Evolutionary conservation across 768 basidiomycete species (phyloP).

Genomic region (Mycena chlorophos): DNA sequence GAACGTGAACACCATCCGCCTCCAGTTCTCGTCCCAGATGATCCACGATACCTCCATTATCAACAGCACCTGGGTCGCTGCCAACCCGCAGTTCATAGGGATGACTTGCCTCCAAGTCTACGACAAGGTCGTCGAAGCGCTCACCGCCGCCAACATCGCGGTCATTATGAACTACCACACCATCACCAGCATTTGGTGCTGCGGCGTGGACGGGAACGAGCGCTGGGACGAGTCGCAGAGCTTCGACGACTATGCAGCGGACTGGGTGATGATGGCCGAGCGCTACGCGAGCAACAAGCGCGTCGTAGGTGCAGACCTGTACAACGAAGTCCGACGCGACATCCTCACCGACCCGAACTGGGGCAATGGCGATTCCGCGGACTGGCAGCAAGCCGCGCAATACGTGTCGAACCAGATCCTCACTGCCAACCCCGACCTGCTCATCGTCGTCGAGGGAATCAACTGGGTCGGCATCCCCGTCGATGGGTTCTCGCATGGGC

Average conservation of each 20-base stretch:
- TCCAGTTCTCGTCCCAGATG: constrained; percentile 19
- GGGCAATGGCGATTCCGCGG: constrained; percentile 14
- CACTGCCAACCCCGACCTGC: constrained; percentile 15
- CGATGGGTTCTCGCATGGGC: constrained; percentile 18
- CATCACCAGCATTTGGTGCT: constrained; percentile 14
- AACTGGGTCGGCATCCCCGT: constrained; percentile 23
- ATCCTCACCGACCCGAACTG: constrained; percentile 15
- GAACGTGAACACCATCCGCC: constrained; percentile 17
- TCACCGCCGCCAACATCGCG: constrained; percentile 17
- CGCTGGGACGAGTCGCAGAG: constrained; percentile 19
- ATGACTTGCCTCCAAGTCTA: constrained; percentile 19
- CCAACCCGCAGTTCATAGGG: constrained; percentile 22
- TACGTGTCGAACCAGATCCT: constrained; percentile 11
- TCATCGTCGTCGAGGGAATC: constrained; percentile 22
- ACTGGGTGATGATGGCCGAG: constrained; percentile 17
- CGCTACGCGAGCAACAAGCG: constrained; percentile 16
- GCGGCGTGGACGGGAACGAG: constrained; percentile 20
- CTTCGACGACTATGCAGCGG: constrained; percentile 8
- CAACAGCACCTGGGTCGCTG: constrained; percentile 14
- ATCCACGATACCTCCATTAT: constrained; percentile 14
- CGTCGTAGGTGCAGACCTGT: constrained; percentile 11
- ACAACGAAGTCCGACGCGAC: constrained; percentile 18
- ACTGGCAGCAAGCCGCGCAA: constrained; percentile 19
- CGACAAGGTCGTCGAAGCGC: constrained; percentile 17
- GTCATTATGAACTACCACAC: constrained; percentile 23